Evolutionary conservation across 1,139 yeast species (phyloP).

Genomic region (Hansenula sp.): DNA sequence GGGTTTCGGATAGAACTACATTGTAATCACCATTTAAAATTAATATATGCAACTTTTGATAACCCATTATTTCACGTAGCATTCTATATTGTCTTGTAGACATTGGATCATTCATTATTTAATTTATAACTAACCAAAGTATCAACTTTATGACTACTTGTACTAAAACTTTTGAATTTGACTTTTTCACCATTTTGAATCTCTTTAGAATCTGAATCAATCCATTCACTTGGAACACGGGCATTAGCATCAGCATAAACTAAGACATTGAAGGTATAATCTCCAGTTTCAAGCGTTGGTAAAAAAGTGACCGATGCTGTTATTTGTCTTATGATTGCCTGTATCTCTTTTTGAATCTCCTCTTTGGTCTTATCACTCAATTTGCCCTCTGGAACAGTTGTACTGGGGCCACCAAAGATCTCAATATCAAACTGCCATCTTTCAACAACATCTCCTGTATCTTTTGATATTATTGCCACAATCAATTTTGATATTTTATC

Average conservation of each 20-base stretch:
- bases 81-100: no score
- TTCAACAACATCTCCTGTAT: constrained; percentile 67
- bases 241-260: constrained; percentile 79
- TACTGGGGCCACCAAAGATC: constrained; percentile 25
- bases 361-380: constrained; percentile 35
- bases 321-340: constrained; percentile 82
- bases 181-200: constrained; percentile 59
- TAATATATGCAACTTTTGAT: no score
- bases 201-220: constrained; percentile 66
- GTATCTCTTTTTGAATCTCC: constrained; percentile 70
- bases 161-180: constrained; percentile 63
- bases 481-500: constrained; percentile 69
- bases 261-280: constrained; percentile 79
- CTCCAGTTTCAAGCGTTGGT: constrained; percentile 66
- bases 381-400: not conserved
- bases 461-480: constrained; percentile 66
- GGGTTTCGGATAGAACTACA: no score
- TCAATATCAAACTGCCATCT: constrained; percentile 82
- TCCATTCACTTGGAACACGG: constrained; percentile 81
- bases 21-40: no score
- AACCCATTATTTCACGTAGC: no score
- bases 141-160: constrained; percentile 68
- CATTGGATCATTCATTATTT: constrained; percentile 13
- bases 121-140: constrained; percentile 70
- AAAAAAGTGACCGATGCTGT: constrained; percentile 85